A percentile compares a stretch with the other conserved stretches of the same genome.
phyloP scores from a whole-genome alignment of 148 eudicot species.

The Amaranthus cruentus region DNA sequence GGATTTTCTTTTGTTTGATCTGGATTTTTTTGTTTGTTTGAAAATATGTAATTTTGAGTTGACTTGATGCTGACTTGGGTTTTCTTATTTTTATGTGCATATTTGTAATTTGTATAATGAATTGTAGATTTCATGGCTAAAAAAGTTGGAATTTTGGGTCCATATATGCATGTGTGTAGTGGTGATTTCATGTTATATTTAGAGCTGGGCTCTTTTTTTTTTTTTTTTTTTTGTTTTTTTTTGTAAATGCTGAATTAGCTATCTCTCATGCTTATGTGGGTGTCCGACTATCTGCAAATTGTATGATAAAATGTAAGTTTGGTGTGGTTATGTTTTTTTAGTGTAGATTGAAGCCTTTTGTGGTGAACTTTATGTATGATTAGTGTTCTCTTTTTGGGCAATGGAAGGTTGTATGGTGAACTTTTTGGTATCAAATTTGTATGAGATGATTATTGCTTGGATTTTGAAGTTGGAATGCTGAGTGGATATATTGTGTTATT shows the following conservation, averaged over 20 bases:
- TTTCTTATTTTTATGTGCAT: slow-evolving; percentile 2
- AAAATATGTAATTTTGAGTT: slow-evolving; percentile 8
- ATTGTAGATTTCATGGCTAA: background rate
- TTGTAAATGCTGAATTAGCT: no score
- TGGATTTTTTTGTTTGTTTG: slow-evolving; percentile 6
- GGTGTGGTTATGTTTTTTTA: background rate
- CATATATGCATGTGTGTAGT: no score
- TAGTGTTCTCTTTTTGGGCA: no score
- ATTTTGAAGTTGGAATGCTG: background rate
- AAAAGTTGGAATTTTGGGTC: no score
- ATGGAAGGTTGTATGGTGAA: background rate
- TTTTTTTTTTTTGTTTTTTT: no score
- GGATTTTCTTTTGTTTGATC: slow-evolving; percentile 21
- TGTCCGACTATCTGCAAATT: background rate
- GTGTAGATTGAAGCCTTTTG: background rate
- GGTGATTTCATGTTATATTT: no score
- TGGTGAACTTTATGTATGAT: background rate
- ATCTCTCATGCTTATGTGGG: no score
- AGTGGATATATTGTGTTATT: background rate
- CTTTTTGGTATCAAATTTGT: background rate
- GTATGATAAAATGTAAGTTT: background rate
- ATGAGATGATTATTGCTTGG: background rate
- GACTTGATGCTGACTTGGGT: slow-evolving; percentile 14
- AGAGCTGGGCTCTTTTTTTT: no score
- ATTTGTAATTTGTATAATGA: slow-evolving; percentile 7